A percentile compares a stretch with the other conserved stretches of the same genome.
Evolutionary conservation across 345 rosid genomes (phyloP).

Genomic region (Rhizophora apiculata): DNA sequence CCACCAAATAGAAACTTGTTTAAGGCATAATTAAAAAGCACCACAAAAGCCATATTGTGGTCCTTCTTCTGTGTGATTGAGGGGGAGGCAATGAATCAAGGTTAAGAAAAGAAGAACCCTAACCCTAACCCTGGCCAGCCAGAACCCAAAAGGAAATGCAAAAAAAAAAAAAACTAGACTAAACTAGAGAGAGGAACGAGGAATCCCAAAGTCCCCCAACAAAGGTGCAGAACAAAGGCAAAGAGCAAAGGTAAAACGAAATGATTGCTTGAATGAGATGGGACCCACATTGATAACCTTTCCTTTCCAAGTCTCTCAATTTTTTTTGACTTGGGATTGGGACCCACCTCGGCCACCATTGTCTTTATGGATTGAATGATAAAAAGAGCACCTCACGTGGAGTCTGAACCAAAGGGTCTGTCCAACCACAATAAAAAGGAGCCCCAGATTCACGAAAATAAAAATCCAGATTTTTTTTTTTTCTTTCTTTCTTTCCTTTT

Average conservation of each 20-base stretch:
- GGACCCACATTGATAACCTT: conserved; percentile 26
- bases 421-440: conserved; percentile 61
- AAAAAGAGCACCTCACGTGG: conserved; percentile 99
- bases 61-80: no score
- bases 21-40: not conserved
- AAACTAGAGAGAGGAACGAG: conserved; percentile 4
- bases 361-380: conserved; percentile 99
- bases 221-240: conserved; percentile 53
- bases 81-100: not conserved
- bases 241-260: conserved; percentile 48
- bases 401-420: conserved; percentile 91
- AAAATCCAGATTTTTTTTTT: not conserved
- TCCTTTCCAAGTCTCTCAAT: conserved; percentile 41
- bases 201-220: conserved; percentile 49
- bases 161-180: not conserved
- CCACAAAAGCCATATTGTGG: not conserved
- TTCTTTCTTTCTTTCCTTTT: not conserved
- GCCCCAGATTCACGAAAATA: conserved; percentile 19
- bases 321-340: conserved; percentile 64
- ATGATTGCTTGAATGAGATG: conserved; percentile 68
- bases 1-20: not conserved
- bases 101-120: conserved; percentile 10
- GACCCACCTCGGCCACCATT: conserved; percentile 72
- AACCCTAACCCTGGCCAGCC: conserved; percentile 3
- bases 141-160: not conserved